A percentile compares a stretch with the other conserved stretches of the same genome.
phyloP scores from a whole-genome alignment of 148 eudicot genomes.

The Rhododendron griersonianum region DNA sequence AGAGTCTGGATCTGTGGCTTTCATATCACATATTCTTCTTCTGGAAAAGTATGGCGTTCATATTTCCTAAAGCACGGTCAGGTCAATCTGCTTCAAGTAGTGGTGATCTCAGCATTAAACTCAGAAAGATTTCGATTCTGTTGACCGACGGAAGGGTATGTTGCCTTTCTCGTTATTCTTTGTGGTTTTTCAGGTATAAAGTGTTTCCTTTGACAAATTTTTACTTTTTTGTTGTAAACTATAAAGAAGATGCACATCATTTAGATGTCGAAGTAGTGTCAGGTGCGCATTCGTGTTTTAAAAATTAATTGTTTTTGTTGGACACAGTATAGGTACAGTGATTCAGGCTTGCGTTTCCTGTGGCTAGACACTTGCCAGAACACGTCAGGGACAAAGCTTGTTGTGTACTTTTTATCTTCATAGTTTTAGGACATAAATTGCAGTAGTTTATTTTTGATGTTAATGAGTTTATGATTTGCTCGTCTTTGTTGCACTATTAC shows the following conservation, averaged over 20 bases:
- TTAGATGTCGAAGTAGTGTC: neutral
- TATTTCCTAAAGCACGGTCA: slow-evolving; percentile 33
- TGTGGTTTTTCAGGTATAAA: neutral
- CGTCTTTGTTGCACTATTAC: neutral
- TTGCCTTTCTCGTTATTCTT: neutral
- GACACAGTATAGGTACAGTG: neutral
- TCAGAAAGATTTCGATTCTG: slow-evolving; percentile 63
- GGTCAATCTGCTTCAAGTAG: slow-evolving; percentile 22
- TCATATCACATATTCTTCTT: slow-evolving; percentile 67
- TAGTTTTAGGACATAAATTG: neutral
- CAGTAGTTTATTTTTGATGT: neutral
- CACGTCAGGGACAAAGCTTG: neutral
- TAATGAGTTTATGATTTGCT: neutral
- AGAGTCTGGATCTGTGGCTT: slow-evolving; percentile 66
- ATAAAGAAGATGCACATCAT: neutral
- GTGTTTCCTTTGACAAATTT: neutral
- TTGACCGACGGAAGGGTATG: slow-evolving; percentile 89
- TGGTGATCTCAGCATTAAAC: slow-evolving; percentile 43
- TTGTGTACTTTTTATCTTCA: neutral
- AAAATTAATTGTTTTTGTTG: neutral
- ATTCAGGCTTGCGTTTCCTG: neutral
- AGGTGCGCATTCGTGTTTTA: neutral
- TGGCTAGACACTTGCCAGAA: neutral
- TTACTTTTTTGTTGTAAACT: neutral
- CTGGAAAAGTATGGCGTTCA: slow-evolving; percentile 45